Conservation (phyloP, 164 flowering plant species). For the Vitis rupestris region DNA sequence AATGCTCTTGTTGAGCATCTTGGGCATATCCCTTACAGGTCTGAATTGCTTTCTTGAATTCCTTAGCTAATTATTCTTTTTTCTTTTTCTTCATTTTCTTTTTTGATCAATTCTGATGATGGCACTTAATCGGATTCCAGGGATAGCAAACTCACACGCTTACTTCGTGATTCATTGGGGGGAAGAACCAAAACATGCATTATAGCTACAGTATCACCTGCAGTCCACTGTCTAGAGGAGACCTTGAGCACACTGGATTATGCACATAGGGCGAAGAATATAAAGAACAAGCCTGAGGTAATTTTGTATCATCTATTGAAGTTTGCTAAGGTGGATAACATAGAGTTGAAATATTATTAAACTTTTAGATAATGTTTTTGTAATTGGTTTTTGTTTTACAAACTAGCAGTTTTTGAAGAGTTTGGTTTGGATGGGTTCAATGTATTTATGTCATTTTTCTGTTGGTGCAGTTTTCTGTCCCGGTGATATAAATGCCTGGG, state of each 20-base stretch:
- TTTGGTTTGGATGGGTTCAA: no score
- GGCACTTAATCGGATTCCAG: slow-evolving; percentile 31
- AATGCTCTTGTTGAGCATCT: slow-evolving; percentile 96
- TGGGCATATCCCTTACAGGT: slow-evolving; percentile 97
- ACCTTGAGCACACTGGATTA: slow-evolving; percentile 95
- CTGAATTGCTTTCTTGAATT: not conserved
- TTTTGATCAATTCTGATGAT: slow-evolving; percentile 1
- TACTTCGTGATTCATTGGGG: slow-evolving; percentile 95
- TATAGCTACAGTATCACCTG: slow-evolving; percentile 97
- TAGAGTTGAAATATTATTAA: no score
- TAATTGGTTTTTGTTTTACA: no score
- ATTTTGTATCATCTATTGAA: no score
- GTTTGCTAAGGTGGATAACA: no score
- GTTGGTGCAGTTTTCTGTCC: no score
- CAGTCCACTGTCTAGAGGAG: slow-evolving; percentile 94
- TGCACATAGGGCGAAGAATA: slow-evolving; percentile 95
- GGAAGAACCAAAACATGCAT: slow-evolving; percentile 99
- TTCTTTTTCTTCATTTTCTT: not conserved
- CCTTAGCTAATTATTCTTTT: not conserved
- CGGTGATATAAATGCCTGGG: no score
- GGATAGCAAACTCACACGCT: slow-evolving; percentile 94
- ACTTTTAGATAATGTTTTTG: no score
- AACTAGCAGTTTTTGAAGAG: no score
- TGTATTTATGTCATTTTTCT: no score
- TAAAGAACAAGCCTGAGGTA: slow-evolving; percentile 96